Base-by-base conservation (phyloP, 805 yeast species). In the Candida sakaeoensis region DNA sequence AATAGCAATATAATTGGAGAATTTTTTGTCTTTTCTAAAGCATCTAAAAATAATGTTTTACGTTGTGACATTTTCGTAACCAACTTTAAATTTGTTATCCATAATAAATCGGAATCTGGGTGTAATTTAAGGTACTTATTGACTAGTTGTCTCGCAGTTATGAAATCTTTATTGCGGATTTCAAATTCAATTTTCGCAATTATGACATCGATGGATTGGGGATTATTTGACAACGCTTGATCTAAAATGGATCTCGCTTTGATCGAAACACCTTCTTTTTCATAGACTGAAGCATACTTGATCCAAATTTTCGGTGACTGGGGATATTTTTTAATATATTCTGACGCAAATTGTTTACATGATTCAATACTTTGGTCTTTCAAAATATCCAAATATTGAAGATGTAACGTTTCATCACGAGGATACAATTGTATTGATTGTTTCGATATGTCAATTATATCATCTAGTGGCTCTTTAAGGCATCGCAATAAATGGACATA, bases 221-320 rank as follows among this genome's bases (percentile, higher is more conserved):
- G 77, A 40, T 72, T 75, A 18, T 66, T 63, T 12, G 79, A 46
- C 6, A 85, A 55, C 0, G 85, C 93, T 18, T 77, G 63, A 49
- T 88, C 96, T 16, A 89, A 59, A 1, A 74, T 65, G 0, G 95
- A 80, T 44, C 96, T 74, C 0, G 95, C 88, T 42, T 77, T 68
- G 2, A 80, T 72, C 1, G 67, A 43, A 2, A 70, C 65, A 1
- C 66, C 65, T 8, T 72, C 50, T 1, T 54, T 45, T 44, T 71
- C 77, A 45, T 80, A 84, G 2, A 76, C 39, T 2, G 54, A 47
- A 0, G 88, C 67, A 6, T 79, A 52, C 5, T 61, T 44, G 2
- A 76, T 55, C 90, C 95, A 86, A 7, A 89, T 44, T 2, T 54
- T 42, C 0, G 67, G 54, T 3, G 63, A 61, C 0, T 58, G 33